Evolutionary conservation across 1,284 basidiomycete genomes (phyloP).

Genomic region (Leucoagaricus sp.): DNA sequence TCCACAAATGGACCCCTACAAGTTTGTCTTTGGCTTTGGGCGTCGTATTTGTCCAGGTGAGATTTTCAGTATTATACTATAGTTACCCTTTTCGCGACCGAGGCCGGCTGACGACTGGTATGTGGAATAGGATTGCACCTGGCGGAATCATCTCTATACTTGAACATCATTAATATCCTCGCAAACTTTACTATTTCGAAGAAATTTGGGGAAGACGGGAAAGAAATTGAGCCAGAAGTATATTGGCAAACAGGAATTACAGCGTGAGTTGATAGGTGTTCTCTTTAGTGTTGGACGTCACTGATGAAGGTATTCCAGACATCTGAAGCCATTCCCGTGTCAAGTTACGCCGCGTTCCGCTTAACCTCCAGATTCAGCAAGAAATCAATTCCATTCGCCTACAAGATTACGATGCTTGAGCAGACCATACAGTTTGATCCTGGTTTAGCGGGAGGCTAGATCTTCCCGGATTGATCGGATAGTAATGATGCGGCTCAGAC

Average conservation of each 20-base stretch:
- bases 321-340: constrained; percentile 25
- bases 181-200: constrained; percentile 39
- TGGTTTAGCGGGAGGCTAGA: no score
- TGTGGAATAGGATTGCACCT: constrained; percentile 26
- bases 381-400: no score
- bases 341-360: constrained; percentile 17
- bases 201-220: constrained; percentile 32
- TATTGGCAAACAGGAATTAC: constrained; percentile 33
- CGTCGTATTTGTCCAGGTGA: constrained; percentile 35
- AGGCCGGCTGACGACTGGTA: neutral
- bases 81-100: neutral
- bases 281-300: neutral
- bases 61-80: no score
- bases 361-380: neutral
- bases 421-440: no score
- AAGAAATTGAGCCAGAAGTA: constrained; percentile 32
- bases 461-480: no score
- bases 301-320: neutral
- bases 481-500: no score
- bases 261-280: constrained; percentile 27
- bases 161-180: constrained; percentile 38
- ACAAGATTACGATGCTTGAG: no score
- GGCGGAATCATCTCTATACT: constrained; percentile 35
- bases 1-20: constrained; percentile 31
- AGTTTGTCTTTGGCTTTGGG: constrained; percentile 43